Percentiles rank a stretch among this genome's conserved stretches.
phyloP scores from a whole-genome alignment of 768 basidiomycete genomes.

The Mycena vitilis region DNA sequence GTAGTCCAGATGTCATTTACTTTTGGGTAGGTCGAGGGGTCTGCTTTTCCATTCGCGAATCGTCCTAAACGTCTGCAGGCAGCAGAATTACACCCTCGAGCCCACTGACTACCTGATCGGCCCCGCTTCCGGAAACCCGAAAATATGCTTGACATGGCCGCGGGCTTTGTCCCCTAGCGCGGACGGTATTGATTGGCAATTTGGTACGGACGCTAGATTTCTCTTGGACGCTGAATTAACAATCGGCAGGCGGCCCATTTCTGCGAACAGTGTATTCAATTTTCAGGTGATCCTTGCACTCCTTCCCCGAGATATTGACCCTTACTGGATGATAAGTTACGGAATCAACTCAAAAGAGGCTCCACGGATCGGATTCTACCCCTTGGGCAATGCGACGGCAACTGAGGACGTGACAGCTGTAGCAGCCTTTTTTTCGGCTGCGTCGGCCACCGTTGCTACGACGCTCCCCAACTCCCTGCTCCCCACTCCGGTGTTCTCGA shows the following conservation, averaged over 20 bases:
- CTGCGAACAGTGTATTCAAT: constrained; percentile 82
- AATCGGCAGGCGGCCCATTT: constrained; percentile 66
- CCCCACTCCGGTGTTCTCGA: constrained; percentile 70
- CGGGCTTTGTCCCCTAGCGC: constrained; percentile 70
- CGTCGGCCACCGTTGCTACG: constrained; percentile 73
- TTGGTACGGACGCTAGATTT: constrained; percentile 58
- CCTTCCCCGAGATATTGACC: not conserved
- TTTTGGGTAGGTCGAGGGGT: constrained; percentile 65
- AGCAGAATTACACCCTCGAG: constrained; percentile 67
- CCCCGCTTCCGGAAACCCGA: constrained; percentile 70
- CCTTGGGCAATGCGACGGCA: constrained; percentile 60
- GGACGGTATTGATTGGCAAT: constrained; percentile 87
- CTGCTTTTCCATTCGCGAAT: constrained; percentile 20
- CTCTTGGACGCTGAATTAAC: not conserved
- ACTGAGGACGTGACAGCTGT: constrained; percentile 56
- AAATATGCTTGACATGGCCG: constrained; percentile 82
- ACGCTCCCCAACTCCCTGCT: constrained; percentile 79
- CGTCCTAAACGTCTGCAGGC: constrained; percentile 45
- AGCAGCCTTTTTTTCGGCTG: constrained; percentile 66
- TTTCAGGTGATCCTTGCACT: constrained; percentile 65
- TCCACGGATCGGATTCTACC: constrained; percentile 83
- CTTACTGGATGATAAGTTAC: constrained; percentile 55
- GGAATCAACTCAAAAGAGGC: constrained; percentile 81
- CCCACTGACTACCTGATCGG: constrained; percentile 86
- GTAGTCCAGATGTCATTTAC: constrained; percentile 69